Conservation (phyloP, 208 protist species). For the Crithidia thermophila region DNA sequence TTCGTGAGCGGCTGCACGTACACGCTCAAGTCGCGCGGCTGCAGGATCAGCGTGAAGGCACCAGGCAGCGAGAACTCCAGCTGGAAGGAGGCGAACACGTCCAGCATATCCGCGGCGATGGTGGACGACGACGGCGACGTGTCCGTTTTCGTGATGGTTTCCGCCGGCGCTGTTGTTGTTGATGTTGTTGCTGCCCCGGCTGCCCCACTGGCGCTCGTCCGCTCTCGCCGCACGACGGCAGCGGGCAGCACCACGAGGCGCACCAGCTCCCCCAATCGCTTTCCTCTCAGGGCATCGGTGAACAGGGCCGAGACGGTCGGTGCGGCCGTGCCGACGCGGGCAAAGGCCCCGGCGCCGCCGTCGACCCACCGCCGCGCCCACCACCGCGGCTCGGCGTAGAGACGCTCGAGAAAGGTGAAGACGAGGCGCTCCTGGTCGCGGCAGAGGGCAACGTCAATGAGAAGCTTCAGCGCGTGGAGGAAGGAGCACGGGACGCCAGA, state of each 20-base stretch:
- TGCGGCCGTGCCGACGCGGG: slow-evolving; percentile 43
- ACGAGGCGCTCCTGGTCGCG: slow-evolving; percentile 79
- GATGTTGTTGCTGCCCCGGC: slow-evolving; percentile 4
- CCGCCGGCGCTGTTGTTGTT: slow-evolving; percentile 8
- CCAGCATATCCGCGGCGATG: slow-evolving; percentile 41
- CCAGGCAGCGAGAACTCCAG: slow-evolving; percentile 63
- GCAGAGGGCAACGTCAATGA: slow-evolving; percentile 82
- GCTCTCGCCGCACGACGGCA: not conserved
- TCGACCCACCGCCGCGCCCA: slow-evolving; percentile 43
- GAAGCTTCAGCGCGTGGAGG: slow-evolving; percentile 49
- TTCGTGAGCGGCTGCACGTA: slow-evolving; percentile 31
- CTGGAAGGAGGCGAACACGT: slow-evolving; percentile 78
- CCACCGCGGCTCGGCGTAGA: slow-evolving; percentile 70
- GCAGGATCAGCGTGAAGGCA: slow-evolving; percentile 58
- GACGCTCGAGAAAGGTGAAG: slow-evolving; percentile 62
- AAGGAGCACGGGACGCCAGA: slow-evolving; percentile 28
- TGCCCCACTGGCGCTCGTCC: not conserved
- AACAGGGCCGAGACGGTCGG: slow-evolving; percentile 55
- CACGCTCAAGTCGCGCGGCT: slow-evolving; percentile 57
- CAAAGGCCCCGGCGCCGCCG: slow-evolving; percentile 22
- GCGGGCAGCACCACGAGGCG: slow-evolving; percentile 55
- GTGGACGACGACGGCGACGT: not conserved
- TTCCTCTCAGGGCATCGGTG: slow-evolving; percentile 57
- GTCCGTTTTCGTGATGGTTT: not conserved
- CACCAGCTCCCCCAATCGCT: slow-evolving; percentile 57